Conservation (phyloP, 495 filamentous ascomycete species). For the Rostrohypoxylon terebratum region DNA sequence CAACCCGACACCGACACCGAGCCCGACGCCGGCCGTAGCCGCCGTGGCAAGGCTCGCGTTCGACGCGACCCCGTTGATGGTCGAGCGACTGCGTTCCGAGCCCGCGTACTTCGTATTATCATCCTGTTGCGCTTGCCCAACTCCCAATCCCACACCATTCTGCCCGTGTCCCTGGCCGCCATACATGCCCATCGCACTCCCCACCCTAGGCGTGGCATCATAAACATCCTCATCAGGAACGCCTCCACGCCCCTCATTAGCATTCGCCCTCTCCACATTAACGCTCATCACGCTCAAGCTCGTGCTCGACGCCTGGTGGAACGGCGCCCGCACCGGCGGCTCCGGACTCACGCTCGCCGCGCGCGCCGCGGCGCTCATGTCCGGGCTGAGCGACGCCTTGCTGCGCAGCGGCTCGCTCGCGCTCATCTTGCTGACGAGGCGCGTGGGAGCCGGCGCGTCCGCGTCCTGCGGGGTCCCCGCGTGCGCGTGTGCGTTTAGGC, state of each 20-base stretch:
- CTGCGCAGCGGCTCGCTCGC: slow-evolving; percentile 14
- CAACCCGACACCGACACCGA: neutral
- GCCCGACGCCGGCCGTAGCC: neutral
- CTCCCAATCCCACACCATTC: neutral
- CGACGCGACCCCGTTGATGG: slow-evolving; percentile 8
- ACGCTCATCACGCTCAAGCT: slow-evolving; percentile 44
- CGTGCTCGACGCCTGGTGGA: slow-evolving; percentile 45
- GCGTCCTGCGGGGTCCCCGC: slow-evolving; percentile 12
- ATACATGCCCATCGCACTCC: neutral
- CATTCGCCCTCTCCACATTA: slow-evolving; percentile 41
- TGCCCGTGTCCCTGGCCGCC: neutral
- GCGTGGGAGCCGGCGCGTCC: slow-evolving; percentile 34
- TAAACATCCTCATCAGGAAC: slow-evolving; percentile 59
- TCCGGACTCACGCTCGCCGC: slow-evolving; percentile 52
- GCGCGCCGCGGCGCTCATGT: slow-evolving; percentile 47
- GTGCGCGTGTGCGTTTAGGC: neutral
- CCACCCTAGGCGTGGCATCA: slow-evolving; percentile 56
- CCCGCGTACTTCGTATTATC: slow-evolving; percentile 48
- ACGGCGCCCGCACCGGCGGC: slow-evolving; percentile 31
- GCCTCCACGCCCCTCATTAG: slow-evolving; percentile 34
- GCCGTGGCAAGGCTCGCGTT: neutral
- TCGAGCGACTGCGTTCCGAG: slow-evolving; percentile 28
- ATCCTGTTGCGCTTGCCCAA: neutral
- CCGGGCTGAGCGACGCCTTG: slow-evolving; percentile 42
- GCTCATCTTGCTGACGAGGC: slow-evolving; percentile 40